Percentiles rank a stretch among this genome's conserved stretches.
These are phyloP conservation scores for Nicotiana tomentosiformis DNA, from an alignment of 257 asterid genomes.

Conservation along the genomic window DNA sequence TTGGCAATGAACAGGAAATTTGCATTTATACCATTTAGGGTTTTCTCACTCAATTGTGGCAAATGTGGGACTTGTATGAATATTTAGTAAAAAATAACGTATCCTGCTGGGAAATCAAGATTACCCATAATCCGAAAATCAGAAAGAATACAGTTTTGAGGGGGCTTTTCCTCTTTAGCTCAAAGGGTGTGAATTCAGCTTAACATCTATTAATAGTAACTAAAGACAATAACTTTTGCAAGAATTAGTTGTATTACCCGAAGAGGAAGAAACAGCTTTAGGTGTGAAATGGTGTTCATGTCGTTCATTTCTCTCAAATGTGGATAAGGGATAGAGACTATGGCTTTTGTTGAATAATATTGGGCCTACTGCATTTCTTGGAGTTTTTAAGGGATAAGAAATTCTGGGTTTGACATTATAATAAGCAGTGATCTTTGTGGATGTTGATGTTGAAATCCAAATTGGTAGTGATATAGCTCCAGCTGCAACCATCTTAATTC, in stretches of 20 bases:
- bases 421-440: constrained; percentile 16
- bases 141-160: background rate
- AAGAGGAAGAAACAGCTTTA: constrained; percentile 43
- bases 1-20: background rate
- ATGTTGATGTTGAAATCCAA: constrained; percentile 22
- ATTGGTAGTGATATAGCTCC: constrained; percentile 28
- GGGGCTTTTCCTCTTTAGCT: background rate
- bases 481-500: constrained; percentile 38
- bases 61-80: background rate
- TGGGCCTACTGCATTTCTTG: constrained; percentile 14
- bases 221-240: background rate
- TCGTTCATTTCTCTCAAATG: constrained; percentile 19
- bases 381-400: constrained; percentile 12
- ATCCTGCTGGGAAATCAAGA: background rate
- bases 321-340: constrained; percentile 13
- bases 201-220: background rate
- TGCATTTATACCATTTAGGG: background rate
- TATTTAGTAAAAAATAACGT: background rate
- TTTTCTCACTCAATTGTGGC: background rate
- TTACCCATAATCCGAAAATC: background rate
- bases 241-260: constrained; percentile 36
- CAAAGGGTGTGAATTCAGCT: background rate
- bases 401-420: constrained; percentile 20
- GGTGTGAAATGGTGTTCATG: constrained; percentile 21
- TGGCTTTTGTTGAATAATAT: background rate